Base-by-base conservation (phyloP, 192 early-diverging fungal genomes). In the Coemansia sp. region DNA sequence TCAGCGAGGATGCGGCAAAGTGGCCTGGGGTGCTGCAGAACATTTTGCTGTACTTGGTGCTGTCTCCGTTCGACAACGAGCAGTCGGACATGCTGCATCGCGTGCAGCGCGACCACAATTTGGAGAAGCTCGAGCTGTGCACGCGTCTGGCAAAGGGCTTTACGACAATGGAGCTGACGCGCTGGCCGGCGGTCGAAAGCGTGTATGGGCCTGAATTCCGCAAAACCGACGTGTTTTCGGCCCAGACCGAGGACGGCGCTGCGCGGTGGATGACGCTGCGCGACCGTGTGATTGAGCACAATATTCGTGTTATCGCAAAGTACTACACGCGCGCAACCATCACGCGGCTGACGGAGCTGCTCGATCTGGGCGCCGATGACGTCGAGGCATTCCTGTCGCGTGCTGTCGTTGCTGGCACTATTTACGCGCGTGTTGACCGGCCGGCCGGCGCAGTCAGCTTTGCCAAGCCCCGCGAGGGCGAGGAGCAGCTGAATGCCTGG, bases 271-370 rank as follows among this genome's bases (percentile, higher is more conserved):
- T 86, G 62, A 89, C 87, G 47, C 82, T 99, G 60, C 94, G 95
- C 69, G 89, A 95, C 62, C 89, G 97, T 23, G 94, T 96, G 2
- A 93, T 96, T 65, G 97, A 99, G 72, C 97, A 99, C 87, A 99
- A 99, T 77, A 89, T 98, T 61, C 91, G 97, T 7, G 94, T 99
- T 2, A 87, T 99, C 69, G 92, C 95, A 42, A 91, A 92, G 69
- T 99, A 98, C 80, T 99, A 99, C 69, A 90, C 87, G 31, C 88
- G 93, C 25, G 91, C 97, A 37, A 87, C 91, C 7, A 86, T 88
- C 23, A 86, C 88, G 80, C 87, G 95, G 48, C 84, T 98, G 64
- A 91, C 91, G 20, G 89, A 94, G 78, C 82, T 99, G 50, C 76
- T 99, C 64, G 96, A 98, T 74, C 74, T 99, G 70, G 79, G 83